These are phyloP conservation scores for Kuraishia molischiana DNA, from an alignment of 805 yeast species.

Conservation along the genomic window DNA sequence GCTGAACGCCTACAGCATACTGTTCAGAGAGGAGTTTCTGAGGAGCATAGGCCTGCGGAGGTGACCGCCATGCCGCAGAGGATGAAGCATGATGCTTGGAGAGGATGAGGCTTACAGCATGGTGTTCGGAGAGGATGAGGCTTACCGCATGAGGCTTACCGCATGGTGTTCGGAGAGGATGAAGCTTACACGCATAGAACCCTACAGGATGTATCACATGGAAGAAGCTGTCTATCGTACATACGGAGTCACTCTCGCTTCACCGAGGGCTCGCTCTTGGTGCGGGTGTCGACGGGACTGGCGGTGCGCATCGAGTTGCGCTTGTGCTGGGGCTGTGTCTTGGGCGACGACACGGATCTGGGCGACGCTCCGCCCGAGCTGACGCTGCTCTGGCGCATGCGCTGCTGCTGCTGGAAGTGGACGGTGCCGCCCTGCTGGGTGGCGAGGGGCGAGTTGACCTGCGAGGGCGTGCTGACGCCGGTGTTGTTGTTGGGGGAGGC, in stretches of 20 bases:
- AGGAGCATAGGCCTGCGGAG: constrained; percentile 37
- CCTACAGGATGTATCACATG: no score
- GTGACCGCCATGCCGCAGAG: constrained; percentile 6
- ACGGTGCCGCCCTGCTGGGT: neutral
- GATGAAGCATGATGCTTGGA: no score
- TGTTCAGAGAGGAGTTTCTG: constrained; percentile 56
- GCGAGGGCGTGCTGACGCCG: no score
- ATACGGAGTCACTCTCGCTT: no score
- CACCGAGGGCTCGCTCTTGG: neutral
- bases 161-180: no score
- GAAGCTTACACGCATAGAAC: no score
- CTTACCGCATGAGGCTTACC: no score
- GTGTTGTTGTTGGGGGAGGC: no score
- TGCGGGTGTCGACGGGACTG: neutral
- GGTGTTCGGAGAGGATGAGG: no score
- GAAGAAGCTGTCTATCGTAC: no score
- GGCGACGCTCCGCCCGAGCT: neutral
- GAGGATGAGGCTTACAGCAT: no score
- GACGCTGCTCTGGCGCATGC: neutral
- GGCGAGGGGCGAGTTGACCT: neutral
- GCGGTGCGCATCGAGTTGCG: neutral
- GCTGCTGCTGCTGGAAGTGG: neutral
- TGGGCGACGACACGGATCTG: neutral
- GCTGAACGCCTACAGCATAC: constrained; percentile 45
- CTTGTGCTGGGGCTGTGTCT: neutral